Base-by-base conservation (phyloP, 768 basidiomycete species). In the Suillus sp. region DNA sequence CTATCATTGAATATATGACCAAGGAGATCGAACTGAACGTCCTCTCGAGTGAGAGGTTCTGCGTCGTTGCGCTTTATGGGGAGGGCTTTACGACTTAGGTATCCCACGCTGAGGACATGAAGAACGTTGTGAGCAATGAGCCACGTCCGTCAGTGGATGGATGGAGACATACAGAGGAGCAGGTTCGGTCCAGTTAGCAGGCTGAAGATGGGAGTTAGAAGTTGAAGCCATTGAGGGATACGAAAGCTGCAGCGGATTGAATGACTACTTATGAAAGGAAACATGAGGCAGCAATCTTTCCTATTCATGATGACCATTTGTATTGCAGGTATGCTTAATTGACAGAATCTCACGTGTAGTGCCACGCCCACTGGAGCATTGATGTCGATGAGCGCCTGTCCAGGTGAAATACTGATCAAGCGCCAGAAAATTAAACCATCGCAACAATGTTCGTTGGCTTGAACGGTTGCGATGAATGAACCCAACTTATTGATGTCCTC, bases 1-100 rank as follows among this genome's bases (percentile, higher is more conserved):
- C 77, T 76, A 75, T 95, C 85, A 66, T 82, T 81, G 77, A 96
- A 96, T 71, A 96, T 86, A 77, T 85, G 81, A 69, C 88, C 73
- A 62, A 96, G 86, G 55, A 95, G 83, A 79, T 95, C 92, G 76
- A 85, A 93, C 78, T 95, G 92, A 59, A 95, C 86, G 75, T 95
- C 93, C 73, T 88, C 85, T 50, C 93, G 86, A 27, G 89, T 89
- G 66, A 95, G 81, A 60, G 91, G 89, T 69, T 93, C 91, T 14
- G 90, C 92, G 72, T 94, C 92, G 69, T 84, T 85, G 68, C 89
- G 86, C 78, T 92, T 92, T 76, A 92, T 92, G 59, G 91, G 89
- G 63, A 91, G 79, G 40, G 88, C 87, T 68, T 75, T 74, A 68
- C 84, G 83, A 72, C 82, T 87, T 69, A 87, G 82, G 72, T 87